Evolutionary conservation across 257 asterid genomes (phyloP).

Genomic region (Phtheirospermum japonicum): DNA sequence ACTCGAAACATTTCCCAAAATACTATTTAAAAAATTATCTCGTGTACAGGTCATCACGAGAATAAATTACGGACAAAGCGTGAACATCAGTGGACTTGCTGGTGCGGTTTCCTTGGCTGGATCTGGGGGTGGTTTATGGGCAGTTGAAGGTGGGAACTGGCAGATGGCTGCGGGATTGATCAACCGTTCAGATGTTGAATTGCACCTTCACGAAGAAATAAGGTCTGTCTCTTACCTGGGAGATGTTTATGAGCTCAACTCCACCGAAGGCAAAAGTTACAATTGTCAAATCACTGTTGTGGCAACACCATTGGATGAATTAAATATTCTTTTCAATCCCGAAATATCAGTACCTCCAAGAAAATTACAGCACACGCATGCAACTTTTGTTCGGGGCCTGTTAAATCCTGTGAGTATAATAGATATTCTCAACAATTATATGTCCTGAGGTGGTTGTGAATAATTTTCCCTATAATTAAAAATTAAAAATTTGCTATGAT

Average conservation of each 20-base stretch:
- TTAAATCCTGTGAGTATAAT: conserved; percentile 76
- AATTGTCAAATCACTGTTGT: conserved; percentile 70
- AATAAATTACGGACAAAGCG: conserved; percentile 94
- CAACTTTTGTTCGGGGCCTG: conserved; percentile 87
- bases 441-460: not conserved
- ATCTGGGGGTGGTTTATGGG: conserved; percentile 82
- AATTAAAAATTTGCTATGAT: conserved; percentile 30
- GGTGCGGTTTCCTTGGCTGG: conserved; percentile 99
- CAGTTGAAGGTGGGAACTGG: conserved; percentile 94
- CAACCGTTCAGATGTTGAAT: conserved; percentile 56
- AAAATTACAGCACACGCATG: conserved; percentile 83
- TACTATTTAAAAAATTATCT: not conserved
- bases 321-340: conserved; percentile 60
- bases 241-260: conserved; percentile 69
- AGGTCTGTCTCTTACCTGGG: conserved; percentile 62
- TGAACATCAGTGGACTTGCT: conserved; percentile 86
- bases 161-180: conserved; percentile 92
- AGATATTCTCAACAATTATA: conserved; percentile 1
- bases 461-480: conserved; percentile 6
- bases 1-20: not conserved
- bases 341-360: conserved; percentile 75
- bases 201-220: conserved; percentile 85
- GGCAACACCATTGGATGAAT: conserved; percentile 97
- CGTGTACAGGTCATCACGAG: conserved; percentile 77
- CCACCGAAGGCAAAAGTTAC: conserved; percentile 69